A percentile compares a stretch with the other conserved stretches of the same genome.
Evolutionary conservation across 495 filamentous ascomycete genomes (phyloP).

Genomic region (Penicillium macrosclerotiorum): DNA sequence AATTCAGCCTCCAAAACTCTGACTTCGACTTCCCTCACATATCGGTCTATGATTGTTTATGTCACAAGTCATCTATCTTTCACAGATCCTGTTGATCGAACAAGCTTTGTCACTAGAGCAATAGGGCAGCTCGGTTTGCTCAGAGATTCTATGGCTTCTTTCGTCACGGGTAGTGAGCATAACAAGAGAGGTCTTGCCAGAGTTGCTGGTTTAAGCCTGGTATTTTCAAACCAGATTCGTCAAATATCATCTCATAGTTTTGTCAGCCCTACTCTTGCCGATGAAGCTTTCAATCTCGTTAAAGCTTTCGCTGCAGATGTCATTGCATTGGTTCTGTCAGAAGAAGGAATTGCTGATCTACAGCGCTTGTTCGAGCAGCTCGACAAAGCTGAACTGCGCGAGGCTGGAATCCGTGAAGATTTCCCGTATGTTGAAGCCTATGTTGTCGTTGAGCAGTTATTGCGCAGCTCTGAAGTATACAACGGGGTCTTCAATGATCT

Average conservation of each 20-base stretch:
- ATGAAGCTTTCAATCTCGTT: conserved; percentile 28
- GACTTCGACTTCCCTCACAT: conserved; percentile 12
- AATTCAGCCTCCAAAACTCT: background rate
- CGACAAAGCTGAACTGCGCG: conserved; percentile 50
- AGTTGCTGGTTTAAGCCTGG: conserved; percentile 33
- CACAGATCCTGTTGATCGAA: conserved; percentile 50
- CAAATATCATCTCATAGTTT: conserved; percentile 42
- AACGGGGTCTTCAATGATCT: conserved; percentile 38
- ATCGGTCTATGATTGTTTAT: conserved; percentile 46
- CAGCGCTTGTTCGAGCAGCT: conserved; percentile 62
- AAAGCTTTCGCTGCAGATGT: conserved; percentile 31
- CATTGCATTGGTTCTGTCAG: conserved; percentile 37
- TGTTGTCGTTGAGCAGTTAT: conserved; percentile 61
- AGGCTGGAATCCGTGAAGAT: conserved; percentile 64
- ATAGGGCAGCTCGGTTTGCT: conserved; percentile 28
- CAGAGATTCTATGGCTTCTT: conserved; percentile 24
- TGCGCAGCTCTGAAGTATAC: conserved; percentile 41
- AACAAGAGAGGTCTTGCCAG: conserved; percentile 19
- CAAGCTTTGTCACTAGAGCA: conserved; percentile 34
- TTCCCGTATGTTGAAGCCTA: conserved; percentile 60
- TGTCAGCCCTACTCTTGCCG: conserved; percentile 20
- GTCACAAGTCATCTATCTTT: conserved; percentile 50
- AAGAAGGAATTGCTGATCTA: conserved; percentile 48
- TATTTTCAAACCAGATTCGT: conserved; percentile 40
- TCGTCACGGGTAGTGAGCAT: conserved; percentile 14